A percentile compares a stretch with the other conserved stretches of the same genome.
These are phyloP conservation scores for Clitocybe nebularis DNA, from an alignment of 1,284 basidiomycete species.

Conservation along the genomic window DNA sequence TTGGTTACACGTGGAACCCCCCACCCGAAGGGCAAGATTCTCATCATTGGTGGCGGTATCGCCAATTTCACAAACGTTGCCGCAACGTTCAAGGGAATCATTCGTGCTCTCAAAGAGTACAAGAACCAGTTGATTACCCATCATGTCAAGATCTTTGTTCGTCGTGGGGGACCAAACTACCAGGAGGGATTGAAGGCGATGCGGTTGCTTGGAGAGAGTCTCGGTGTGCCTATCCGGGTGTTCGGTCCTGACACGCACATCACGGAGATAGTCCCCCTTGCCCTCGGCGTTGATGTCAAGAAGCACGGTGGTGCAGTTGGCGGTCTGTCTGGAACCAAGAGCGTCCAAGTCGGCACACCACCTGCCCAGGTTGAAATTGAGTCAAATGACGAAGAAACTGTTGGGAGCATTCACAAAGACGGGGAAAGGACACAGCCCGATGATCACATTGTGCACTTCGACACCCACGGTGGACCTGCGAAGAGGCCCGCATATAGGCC, in stretches of 20 bases:
- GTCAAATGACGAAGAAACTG: constrained; percentile 29
- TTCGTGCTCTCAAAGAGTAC: constrained; percentile 93
- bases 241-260: constrained; percentile 99
- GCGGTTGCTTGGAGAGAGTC: constrained; percentile 95
- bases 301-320: constrained; percentile 23
- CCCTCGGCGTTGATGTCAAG: constrained; percentile 74
- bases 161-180: constrained; percentile 99
- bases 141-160: constrained; percentile 91
- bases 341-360: constrained; percentile 32
- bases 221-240: constrained; percentile 96
- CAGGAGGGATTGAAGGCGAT: constrained; percentile 99
- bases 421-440: constrained; percentile 82
- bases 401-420: constrained; percentile 77
- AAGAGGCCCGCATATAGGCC: constrained; percentile 80
- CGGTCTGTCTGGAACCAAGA: constrained; percentile 25
- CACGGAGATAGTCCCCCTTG: constrained; percentile 97
- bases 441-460: constrained; percentile 90
- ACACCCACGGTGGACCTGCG: constrained; percentile 38
- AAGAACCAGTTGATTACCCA: constrained; percentile 83
- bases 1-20: constrained; percentile 91
- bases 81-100: constrained; percentile 99
- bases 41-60: constrained; percentile 99
- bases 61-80: constrained; percentile 99
- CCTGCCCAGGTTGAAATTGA: constrained; percentile 28
- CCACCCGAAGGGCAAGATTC: constrained; percentile 88